Conservation (phyloP, 768 basidiomycete genomes). For the Cubamyces lactineus region DNA sequence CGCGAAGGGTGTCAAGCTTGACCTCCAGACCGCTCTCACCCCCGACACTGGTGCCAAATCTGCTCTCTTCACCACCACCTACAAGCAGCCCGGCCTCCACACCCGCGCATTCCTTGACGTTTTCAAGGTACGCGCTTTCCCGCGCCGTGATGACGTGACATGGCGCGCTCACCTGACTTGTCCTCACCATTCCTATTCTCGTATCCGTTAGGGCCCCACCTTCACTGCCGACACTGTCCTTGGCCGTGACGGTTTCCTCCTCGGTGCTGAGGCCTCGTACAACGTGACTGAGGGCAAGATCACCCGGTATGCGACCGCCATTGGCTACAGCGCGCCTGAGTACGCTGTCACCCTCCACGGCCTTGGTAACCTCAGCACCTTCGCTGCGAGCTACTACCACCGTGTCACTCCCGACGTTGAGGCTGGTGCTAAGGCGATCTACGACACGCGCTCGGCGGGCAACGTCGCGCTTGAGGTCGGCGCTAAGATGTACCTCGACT, state of each 20-base stretch:
- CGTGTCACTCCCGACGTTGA: conserved; percentile 89
- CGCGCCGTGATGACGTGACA: conserved; percentile 25
- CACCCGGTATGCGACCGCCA: conserved; percentile 87
- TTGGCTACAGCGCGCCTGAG: conserved; percentile 96
- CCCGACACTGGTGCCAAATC: conserved; percentile 88
- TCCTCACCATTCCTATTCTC: neutral
- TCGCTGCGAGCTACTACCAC: conserved; percentile 98
- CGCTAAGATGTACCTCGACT: conserved; percentile 89
- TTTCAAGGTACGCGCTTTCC: conserved; percentile 76
- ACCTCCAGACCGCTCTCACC: conserved; percentile 78
- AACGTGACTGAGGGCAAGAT: conserved; percentile 94
- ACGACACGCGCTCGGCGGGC: conserved; percentile 90
- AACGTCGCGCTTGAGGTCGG: conserved; percentile 89
- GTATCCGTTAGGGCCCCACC: conserved; percentile 78
- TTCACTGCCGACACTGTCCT: conserved; percentile 95
- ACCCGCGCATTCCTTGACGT: conserved; percentile 88
- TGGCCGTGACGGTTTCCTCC: conserved; percentile 96
- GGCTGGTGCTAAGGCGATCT: conserved; percentile 95
- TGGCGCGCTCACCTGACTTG: conserved; percentile 21
- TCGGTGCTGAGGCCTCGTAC: conserved; percentile 96
- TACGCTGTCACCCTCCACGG: conserved; percentile 94
- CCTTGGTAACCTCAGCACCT: conserved; percentile 91
- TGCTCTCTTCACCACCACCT: conserved; percentile 80
- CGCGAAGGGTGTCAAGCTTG: conserved; percentile 97
- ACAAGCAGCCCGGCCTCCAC: conserved; percentile 97